Evolutionary conservation across 768 basidiomycete genomes (phyloP).

Genomic region (Suillus paluster): DNA sequence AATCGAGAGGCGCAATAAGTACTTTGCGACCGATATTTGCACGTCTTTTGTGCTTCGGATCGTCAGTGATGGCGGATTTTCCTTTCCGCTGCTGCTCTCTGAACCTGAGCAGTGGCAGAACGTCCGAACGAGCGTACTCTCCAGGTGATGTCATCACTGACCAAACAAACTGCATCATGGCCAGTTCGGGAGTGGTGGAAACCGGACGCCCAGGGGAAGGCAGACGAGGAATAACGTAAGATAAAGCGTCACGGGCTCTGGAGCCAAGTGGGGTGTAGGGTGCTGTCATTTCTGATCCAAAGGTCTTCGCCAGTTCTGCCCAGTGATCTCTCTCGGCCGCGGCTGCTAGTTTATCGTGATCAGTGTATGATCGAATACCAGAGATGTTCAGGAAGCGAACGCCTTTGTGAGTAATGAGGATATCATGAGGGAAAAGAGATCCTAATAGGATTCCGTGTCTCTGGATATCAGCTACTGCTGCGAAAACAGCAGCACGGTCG

Average conservation of each 20-base stretch:
- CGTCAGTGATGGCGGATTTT: neutral
- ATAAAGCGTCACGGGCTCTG: slow-evolving; percentile 12
- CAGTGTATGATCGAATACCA: slow-evolving; percentile 19
- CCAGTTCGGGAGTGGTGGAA: slow-evolving; percentile 20
- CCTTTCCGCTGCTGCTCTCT: neutral
- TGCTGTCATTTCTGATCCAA: slow-evolving; percentile 14
- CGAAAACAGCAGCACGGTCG: slow-evolving; percentile 33
- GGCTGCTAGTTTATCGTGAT: slow-evolving; percentile 31
- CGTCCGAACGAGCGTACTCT: neutral
- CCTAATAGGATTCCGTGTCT: slow-evolving; percentile 29
- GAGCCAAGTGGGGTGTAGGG: neutral
- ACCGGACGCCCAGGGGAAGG: slow-evolving; percentile 27
- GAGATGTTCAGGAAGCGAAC: slow-evolving; percentile 32
- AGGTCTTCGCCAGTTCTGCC: slow-evolving; percentile 23
- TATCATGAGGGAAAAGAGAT: slow-evolving; percentile 20
- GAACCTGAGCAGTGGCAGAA: slow-evolving; percentile 2
- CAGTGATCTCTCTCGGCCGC: slow-evolving; percentile 21
- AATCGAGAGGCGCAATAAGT: slow-evolving; percentile 21
- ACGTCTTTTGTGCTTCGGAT: neutral
- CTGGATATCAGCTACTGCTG: slow-evolving; percentile 37
- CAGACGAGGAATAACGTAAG: slow-evolving; percentile 31
- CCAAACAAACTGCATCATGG: slow-evolving; percentile 26
- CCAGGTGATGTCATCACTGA: slow-evolving; percentile 20
- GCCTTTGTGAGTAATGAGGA: slow-evolving; percentile 34
- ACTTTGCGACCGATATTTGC: slow-evolving; percentile 17